Percentiles rank a stretch among this genome's conserved stretches.
These are phyloP conservation scores for Phytopythium mirpurense DNA, from an alignment of 352 stramenopile genomes.

Conservation along the genomic window DNA sequence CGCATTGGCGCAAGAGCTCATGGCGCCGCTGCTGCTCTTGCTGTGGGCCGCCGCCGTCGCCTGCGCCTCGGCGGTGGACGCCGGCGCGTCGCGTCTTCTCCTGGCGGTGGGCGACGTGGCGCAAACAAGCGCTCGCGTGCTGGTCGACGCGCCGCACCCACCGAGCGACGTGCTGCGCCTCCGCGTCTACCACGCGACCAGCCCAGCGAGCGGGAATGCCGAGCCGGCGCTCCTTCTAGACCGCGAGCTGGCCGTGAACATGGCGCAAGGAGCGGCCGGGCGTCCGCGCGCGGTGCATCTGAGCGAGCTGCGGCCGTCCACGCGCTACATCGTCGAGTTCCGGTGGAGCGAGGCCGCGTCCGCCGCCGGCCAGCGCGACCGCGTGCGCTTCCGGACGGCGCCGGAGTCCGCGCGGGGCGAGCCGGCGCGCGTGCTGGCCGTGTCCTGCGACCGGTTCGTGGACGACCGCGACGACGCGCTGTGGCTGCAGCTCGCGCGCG, in stretches of 20 bases:
- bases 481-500: constrained; percentile 27
- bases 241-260: not conserved
- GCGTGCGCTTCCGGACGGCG: constrained; percentile 16
- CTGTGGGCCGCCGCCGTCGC: not conserved
- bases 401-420: not conserved
- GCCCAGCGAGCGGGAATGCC: not conserved
- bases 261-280: not conserved
- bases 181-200: not conserved
- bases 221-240: not conserved
- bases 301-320: constrained; percentile 24
- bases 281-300: constrained; percentile 28
- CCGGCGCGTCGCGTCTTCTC: constrained; percentile 15
- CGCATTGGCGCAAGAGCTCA: too few relatives aligned
- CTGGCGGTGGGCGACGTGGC: constrained; percentile 51
- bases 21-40: not conserved
- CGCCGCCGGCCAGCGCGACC: not conserved
- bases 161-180: constrained; percentile 11
- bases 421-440: constrained; percentile 24
- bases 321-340: constrained; percentile 35
- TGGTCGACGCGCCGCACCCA: constrained; percentile 30
- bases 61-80: not conserved
- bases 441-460: constrained; percentile 59
- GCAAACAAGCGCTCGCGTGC: constrained; percentile 31
- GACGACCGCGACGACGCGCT: constrained; percentile 49
- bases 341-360: not conserved